phyloP scores from a whole-genome alignment of 345 rosid species.

The Mallotus nudiflorus region DNA sequence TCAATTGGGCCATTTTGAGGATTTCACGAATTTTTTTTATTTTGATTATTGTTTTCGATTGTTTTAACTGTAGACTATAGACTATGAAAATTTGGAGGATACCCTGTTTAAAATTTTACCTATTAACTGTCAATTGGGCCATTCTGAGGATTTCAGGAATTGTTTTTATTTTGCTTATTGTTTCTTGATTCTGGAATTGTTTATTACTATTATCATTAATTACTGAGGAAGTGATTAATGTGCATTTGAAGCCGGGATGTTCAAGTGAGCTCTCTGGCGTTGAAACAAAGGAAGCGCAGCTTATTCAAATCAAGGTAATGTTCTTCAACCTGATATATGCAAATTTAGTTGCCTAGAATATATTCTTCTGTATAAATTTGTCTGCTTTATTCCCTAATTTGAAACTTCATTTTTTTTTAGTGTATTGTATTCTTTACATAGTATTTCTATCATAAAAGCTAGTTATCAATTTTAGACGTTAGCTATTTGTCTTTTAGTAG shows the following conservation, averaged over 20 bases:
- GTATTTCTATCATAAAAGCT: no score
- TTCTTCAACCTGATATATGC: neutral
- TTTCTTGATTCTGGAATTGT: neutral
- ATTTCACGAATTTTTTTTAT: neutral
- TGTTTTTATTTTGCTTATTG: neutral
- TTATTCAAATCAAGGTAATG: slow-evolving; percentile 75
- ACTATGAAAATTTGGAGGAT: neutral
- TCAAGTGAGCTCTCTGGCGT: slow-evolving; percentile 79
- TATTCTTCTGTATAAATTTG: neutral
- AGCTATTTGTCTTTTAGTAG: neutral
- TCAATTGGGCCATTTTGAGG: neutral
- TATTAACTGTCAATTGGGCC: neutral
- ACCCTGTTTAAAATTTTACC: neutral
- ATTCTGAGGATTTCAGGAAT: neutral
- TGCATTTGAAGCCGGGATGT: slow-evolving; percentile 82
- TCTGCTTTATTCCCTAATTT: neutral
- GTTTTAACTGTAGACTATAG: neutral
- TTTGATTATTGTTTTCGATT: neutral
- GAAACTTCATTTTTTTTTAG: neutral
- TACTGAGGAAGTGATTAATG: slow-evolving; percentile 12
- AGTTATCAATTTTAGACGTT: neutral
- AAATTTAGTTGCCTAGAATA: neutral
- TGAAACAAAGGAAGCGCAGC: slow-evolving; percentile 59
- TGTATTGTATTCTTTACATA: neutral
- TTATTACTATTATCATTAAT: neutral